Evolutionary conservation across 2,329 filamentous ascomycete genomes (phyloP), one percentile per base, ranked within the genome.

Genomic region (Daldinia sp.): DNA sequence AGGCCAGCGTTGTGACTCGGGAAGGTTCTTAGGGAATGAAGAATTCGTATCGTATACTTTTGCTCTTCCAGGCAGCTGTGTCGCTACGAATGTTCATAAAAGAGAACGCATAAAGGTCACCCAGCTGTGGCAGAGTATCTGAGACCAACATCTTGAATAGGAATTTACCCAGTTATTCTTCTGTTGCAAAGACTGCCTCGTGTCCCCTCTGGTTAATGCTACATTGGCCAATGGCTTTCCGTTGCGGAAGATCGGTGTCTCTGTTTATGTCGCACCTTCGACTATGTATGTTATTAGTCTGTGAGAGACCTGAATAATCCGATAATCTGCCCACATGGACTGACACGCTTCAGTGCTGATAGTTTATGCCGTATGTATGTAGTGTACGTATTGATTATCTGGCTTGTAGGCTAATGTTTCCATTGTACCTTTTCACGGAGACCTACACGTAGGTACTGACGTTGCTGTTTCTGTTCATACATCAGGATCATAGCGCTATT

Each of bases 151-250:
- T 60, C 69, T 62, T 64, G 53, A 56, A 65, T 63, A 68, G 70
- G 72, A 70, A 72, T 71, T 69, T 72, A 70, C 65, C 66, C 60
- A 65, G 68, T 67, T 62, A 69, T 62, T 68, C 60, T 72, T 73
- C 68, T 74, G 75, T 76, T 73, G 72, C 75, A 77, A 69, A 55
- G 69, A 54, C 54, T 74, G 76, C 75, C 60, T 76, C 75, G 74
- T 74, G 67, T 69, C 70, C 61, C 72, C 53, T 68, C 51, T 48
- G 68, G 71, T 76, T 63, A 73, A 73, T 75, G 74, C 74, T 72
- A 70, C 66, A 69, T 70, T 69, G 67, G 60, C 65, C 66, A 58
- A 68, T 66, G 55, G 33, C 67, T 68, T 68, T 59, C 57, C 48
- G 42, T 61, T 41, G 59, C 61, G 70, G 68, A 72, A 71, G 70